A percentile compares a stretch with the other conserved stretches of the same genome.
phyloP scores from a whole-genome alignment of 495 filamentous ascomycete species.

The Podospora pseudopauciseta region DNA sequence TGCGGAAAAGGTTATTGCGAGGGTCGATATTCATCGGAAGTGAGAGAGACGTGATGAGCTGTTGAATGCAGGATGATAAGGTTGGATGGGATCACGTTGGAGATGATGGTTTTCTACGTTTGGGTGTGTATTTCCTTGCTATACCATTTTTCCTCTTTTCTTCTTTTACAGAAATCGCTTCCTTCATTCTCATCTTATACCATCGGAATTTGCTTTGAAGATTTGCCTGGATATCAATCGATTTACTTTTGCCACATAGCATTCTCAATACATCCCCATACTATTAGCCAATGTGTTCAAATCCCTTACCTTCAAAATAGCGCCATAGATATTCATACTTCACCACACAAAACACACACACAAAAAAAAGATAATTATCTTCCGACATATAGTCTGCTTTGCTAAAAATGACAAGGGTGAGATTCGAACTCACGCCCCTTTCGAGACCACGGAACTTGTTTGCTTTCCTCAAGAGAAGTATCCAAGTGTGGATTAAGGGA shows the following conservation, averaged over 20 bases:
- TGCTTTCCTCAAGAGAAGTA: background rate
- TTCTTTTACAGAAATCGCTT: background rate
- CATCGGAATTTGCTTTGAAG: background rate
- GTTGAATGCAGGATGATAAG: background rate
- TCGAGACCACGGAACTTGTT: background rate
- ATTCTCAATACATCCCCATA: background rate
- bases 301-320: too few relatives aligned
- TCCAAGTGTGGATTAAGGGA: background rate
- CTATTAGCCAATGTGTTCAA: too few relatives aligned
- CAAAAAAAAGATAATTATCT: too few relatives aligned
- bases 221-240: background rate
- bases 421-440: background rate
- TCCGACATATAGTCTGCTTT: too few relatives aligned
- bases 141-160: background rate
- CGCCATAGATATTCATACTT: too few relatives aligned
- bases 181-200: background rate
- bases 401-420: background rate
- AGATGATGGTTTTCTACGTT: background rate
- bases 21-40: slow-evolving; percentile 26
- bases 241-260: background rate
- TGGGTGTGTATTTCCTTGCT: background rate
- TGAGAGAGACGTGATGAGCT: background rate
- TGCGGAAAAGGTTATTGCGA: slow-evolving; percentile 46
- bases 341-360: too few relatives aligned
- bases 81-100: background rate